A percentile compares a stretch with the other conserved stretches of the same genome.
These are phyloP conservation scores for Afroboletus lepidellus DNA, from an alignment of 1,284 basidiomycete genomes.

Conservation along the genomic window DNA sequence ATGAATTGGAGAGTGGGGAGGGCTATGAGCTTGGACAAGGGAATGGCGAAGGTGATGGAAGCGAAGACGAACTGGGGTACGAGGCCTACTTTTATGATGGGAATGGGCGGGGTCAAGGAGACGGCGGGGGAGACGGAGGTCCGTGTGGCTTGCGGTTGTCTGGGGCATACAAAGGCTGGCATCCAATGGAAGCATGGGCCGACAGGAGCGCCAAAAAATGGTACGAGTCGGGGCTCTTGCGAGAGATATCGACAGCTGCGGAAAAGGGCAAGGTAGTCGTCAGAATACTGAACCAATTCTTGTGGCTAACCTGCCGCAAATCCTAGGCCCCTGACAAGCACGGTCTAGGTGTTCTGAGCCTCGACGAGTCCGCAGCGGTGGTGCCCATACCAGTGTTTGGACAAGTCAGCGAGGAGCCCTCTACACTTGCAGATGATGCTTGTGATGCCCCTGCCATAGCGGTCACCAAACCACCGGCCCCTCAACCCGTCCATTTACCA, in stretches of 20 bases:
- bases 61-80: constrained; percentile 84
- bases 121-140: constrained; percentile 72
- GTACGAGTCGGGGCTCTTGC: constrained; percentile 74
- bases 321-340: constrained; percentile 28
- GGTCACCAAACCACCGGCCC: constrained; percentile 67
- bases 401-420: constrained; percentile 27
- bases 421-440: constrained; percentile 31
- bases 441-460: constrained; percentile 51
- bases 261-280: constrained; percentile 52
- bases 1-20: constrained; percentile 89
- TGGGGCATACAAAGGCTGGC: constrained; percentile 89
- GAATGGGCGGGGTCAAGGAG: constrained; percentile 68
- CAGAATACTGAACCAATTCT: constrained; percentile 9
- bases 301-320: constrained; percentile 13
- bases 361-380: constrained; percentile 41
- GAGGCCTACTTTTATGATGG: constrained; percentile 84
- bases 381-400: constrained; percentile 53
- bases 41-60: constrained; percentile 54
- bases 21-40: constrained; percentile 74
- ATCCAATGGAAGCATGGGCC: constrained; percentile 86
- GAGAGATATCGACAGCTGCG: constrained; percentile 40
- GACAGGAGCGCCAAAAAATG: constrained; percentile 83
- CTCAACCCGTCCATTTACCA: constrained; percentile 62
- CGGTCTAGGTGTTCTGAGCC: constrained; percentile 42
- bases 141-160: constrained; percentile 64